phyloP scores from a whole-genome alignment of 1,284 basidiomycete genomes.

The Rhodotorula sp. region DNA sequence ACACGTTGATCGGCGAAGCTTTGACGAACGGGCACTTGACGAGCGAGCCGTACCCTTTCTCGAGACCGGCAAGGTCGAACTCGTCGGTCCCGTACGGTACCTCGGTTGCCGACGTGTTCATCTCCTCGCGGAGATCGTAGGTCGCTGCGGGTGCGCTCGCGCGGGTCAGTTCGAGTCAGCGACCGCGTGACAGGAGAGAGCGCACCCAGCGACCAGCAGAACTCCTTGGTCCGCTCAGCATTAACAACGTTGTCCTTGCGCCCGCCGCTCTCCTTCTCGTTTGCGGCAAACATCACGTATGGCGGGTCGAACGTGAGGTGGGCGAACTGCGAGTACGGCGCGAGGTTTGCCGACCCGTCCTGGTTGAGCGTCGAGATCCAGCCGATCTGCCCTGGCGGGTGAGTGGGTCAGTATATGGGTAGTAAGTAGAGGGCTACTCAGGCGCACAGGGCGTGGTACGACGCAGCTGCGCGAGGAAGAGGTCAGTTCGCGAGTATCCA shows the following conservation, averaged over 20 bases:
- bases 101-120: slow-evolving; percentile 15
- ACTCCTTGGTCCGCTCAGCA: slow-evolving; percentile 5
- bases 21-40: slow-evolving; percentile 20
- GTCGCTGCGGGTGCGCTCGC: slow-evolving; percentile 1
- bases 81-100: slow-evolving; percentile 20
- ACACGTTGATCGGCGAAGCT: slow-evolving; percentile 17
- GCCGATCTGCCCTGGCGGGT: slow-evolving; percentile 10
- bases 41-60: slow-evolving; percentile 10
- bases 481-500: background rate
- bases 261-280: slow-evolving; percentile 1
- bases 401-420: too few relatives aligned
- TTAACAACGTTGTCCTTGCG: slow-evolving; percentile 15
- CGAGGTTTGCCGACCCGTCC: slow-evolving; percentile 5
- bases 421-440: background rate
- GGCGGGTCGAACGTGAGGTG: slow-evolving; percentile 15
- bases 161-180: background rate
- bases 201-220: slow-evolving; percentile 15
- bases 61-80: slow-evolving; percentile 12
- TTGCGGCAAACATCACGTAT: slow-evolving; percentile 13
- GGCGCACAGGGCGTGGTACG: slow-evolving; percentile 7
- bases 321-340: slow-evolving; percentile 16
- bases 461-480: background rate
- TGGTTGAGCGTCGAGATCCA: slow-evolving; percentile 21
- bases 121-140: slow-evolving; percentile 20
- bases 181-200: background rate